phyloP scores from a whole-genome alignment of 805 yeast genomes.

The Candida loeiensis region DNA sequence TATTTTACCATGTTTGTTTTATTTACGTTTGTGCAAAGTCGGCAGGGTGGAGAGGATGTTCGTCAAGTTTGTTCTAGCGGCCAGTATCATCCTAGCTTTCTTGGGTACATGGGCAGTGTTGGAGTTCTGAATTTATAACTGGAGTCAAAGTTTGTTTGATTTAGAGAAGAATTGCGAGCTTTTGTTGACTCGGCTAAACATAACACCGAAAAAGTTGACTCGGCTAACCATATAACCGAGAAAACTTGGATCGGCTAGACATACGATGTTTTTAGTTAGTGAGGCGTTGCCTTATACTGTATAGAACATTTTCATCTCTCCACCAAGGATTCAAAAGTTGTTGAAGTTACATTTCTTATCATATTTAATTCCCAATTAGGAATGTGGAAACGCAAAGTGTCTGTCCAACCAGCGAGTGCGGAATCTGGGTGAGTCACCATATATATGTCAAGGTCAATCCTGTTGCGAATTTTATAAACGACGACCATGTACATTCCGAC shows the following conservation, averaged over 20 bases:
- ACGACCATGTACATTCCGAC: constrained; percentile 36
- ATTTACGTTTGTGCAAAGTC: constrained; percentile 23
- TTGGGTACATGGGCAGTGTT: constrained; percentile 19
- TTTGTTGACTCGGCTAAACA: too few relatives aligned
- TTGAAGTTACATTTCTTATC: too few relatives aligned
- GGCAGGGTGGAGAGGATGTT: constrained; percentile 14
- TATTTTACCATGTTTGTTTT: constrained; percentile 37
- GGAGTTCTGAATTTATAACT: constrained; percentile 1
- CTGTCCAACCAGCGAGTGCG: background rate
- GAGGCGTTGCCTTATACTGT: too few relatives aligned
- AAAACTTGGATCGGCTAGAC: too few relatives aligned
- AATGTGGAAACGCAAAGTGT: background rate
- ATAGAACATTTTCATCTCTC: too few relatives aligned
- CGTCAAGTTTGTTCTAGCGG: constrained; percentile 10
- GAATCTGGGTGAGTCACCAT: background rate
- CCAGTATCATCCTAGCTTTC: constrained; percentile 15
- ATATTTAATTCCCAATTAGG: background rate
- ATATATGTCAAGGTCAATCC: background rate
- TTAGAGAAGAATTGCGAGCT: too few relatives aligned
- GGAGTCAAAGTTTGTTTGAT: too few relatives aligned
- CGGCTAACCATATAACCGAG: too few relatives aligned
- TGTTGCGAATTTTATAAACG: background rate
- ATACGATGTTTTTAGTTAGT: too few relatives aligned
- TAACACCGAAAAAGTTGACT: too few relatives aligned
- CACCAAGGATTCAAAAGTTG: too few relatives aligned